phyloP scores from a whole-genome alignment of 23 red algal genomes.

The Gracilaria caudata region DNA sequence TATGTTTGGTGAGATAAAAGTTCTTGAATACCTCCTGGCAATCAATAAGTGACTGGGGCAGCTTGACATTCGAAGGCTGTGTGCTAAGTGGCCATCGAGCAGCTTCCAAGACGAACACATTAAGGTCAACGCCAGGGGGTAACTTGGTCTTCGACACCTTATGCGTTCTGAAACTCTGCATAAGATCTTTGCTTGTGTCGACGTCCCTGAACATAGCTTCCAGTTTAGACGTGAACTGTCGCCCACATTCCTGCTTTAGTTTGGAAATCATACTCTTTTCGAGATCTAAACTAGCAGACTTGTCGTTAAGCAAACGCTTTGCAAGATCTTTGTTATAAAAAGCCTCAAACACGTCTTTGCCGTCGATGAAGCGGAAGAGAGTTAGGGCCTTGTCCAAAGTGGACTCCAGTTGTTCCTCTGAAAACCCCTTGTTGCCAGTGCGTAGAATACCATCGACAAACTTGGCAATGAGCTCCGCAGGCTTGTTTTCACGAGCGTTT shows the following conservation, averaged over 20 bases:
- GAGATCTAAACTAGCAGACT: constrained; percentile 86
- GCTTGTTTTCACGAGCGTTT: constrained; percentile 87
- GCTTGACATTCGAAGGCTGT: constrained; percentile 61
- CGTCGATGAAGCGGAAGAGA: constrained; percentile 91
- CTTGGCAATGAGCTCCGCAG: constrained; percentile 91
- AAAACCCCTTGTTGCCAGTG: constrained; percentile 77
- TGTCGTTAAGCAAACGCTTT: constrained; percentile 88
- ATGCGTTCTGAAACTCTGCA: constrained; percentile 78
- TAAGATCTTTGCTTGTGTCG: constrained; percentile 85
- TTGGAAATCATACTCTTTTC: constrained; percentile 96
- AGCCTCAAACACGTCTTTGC: constrained; percentile 96
- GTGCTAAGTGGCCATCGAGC: constrained; percentile 81
- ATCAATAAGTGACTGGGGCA: constrained; percentile 74
- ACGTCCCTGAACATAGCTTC: constrained; percentile 98
- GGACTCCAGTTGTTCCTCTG: constrained; percentile 82
- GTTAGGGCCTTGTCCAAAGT: constrained; percentile 78
- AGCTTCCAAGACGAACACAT: constrained; percentile 88
- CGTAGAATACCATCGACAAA: constrained; percentile 90
- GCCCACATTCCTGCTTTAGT: constrained; percentile 93
- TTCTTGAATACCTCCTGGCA: constrained; percentile 83
- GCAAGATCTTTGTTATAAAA: constrained; percentile 98
- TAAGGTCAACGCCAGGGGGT: constrained; percentile 69
- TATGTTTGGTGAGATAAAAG: constrained; percentile 94
- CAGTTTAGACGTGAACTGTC: constrained; percentile 87
- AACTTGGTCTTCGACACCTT: constrained; percentile 19